A percentile compares a stretch with the other conserved stretches of the same genome.
phyloP scores from a whole-genome alignment of 2,329 filamentous ascomycete species.

The Elsinoe batatas region DNA sequence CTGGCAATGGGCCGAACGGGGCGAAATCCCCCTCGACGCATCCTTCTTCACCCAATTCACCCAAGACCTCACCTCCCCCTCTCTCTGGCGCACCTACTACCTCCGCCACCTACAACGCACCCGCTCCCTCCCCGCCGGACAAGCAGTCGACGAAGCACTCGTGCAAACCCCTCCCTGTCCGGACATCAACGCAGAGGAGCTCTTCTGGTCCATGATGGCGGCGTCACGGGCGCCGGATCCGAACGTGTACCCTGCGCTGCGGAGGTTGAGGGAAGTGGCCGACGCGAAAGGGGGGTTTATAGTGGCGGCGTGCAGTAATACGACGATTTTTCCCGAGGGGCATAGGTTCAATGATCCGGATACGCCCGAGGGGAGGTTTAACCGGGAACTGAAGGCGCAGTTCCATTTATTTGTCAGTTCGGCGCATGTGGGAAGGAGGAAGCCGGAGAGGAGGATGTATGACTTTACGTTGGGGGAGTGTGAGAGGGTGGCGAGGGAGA shows the following conservation, averaged over 20 bases:
- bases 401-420: slow-evolving; percentile 87
- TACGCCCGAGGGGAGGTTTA: slow-evolving; percentile 30
- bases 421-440: slow-evolving; percentile 77
- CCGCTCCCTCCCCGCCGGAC: slow-evolving; percentile 29
- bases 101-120: slow-evolving; percentile 15
- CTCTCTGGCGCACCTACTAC: slow-evolving; percentile 58
- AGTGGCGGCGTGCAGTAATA: slow-evolving; percentile 80
- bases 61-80: slow-evolving; percentile 55
- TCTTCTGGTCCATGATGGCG: slow-evolving; percentile 91
- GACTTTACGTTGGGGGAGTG: slow-evolving; percentile 58
- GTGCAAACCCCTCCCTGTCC: slow-evolving; percentile 52
- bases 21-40: slow-evolving; percentile 64
- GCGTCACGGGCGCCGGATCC: slow-evolving; percentile 62
- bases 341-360: slow-evolving; percentile 54
- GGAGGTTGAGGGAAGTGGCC: slow-evolving; percentile 45
- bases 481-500: slow-evolving; percentile 50
- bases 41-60: slow-evolving; percentile 70
- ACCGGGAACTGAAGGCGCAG: slow-evolving; percentile 47
- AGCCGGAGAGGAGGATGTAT: slow-evolving; percentile 79
- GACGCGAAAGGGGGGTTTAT: slow-evolving; percentile 41
- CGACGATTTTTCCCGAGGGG: slow-evolving; percentile 69
- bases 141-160: slow-evolving; percentile 23
- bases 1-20: slow-evolving; percentile 84
- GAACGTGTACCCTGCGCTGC: slow-evolving; percentile 76
- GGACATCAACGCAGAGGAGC: slow-evolving; percentile 60